Evolutionary conservation across 305 asterid genomes (phyloP), one percentile per base, ranked within the genome.

Genomic region (Ajuga reptans): DNA sequence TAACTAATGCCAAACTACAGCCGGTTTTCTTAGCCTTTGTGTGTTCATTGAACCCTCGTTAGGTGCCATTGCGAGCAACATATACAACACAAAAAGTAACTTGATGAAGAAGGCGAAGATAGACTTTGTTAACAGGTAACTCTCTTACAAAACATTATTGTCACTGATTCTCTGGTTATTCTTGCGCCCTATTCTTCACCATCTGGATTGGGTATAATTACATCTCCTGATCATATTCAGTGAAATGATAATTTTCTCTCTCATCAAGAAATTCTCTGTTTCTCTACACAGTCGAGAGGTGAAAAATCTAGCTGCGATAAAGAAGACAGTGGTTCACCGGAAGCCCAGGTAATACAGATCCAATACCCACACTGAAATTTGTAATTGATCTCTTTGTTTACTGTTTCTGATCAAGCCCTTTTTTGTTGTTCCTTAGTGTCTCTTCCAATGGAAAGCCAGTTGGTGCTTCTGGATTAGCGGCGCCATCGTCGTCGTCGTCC

Each of bases 51-150:
- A 61, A 62, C 65, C 73, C 43, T 72, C 18, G 72, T 37, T 63
- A 79, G 86, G 87, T 65, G 75, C 74, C 50, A 74, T 68, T 42
- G 82, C 82, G 60, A 77, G 64, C 78, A 80, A 79, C 77, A 75
- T 82, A 75, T 82, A 84, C 84, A 89, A 78, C 82, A 84, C 95
- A 31, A 94, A 85, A 80, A 86, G 96, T 73, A 68, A 70, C 80
- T 77, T 94, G 78, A 78, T 92, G 97, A 94, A 91, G 92, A 91
- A 91, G 82, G 89, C 99, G 61, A 94, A 86, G 84, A 41, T 81
- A 17, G 97, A 94, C 24, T 94, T 80, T 71, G 41, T 87, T 55
- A 94, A 85, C 83, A 84, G 99, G 96, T 89, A 75, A 68, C 15
- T 71, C 59, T 50, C 54, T 45, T 71, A 18, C 12, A 51, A 66